Base-by-base conservation (phyloP, 495 filamentous ascomycete species). In the Podospora pseudocomata region DNA sequence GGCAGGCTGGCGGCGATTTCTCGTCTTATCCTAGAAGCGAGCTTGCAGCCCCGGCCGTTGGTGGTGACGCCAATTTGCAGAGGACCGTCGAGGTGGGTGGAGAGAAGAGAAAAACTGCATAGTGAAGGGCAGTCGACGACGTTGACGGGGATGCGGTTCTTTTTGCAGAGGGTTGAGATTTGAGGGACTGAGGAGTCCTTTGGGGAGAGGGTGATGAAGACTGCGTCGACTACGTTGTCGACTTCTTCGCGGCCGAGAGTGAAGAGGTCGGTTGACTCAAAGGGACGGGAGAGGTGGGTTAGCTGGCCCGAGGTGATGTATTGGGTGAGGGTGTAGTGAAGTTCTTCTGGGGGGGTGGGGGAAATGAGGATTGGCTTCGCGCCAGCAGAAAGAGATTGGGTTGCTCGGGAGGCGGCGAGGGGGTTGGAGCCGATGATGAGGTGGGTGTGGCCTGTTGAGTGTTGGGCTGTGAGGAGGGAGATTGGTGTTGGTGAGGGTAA, bases 61-160 rank as follows among this genome's bases (percentile, higher is more conserved):
- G 95, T 99, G 4, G 95, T 98, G 63, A 98, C 92, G 59, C 94
- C 95, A 69, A 99, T 90, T 73, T 99, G 95, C 32, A 99, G 82
- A 54, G 95, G 96, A 0, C 95, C 95, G 74, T 97, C 93, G 58
- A 87, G 87, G 75, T 97, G 89, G 5, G 91, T 93, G 30, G 93
- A 92, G 18, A 98, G 89, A 61, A 99, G 83, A 9, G 90, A 91
- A 76, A 99, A 98, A 13, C 92, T 90, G 78, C 92, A 97, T n/a
- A 97, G 87, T 53, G 86, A 83, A 0, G 94, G 93, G 1, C 92
- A 86, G 80, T 99, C 95, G 66, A 92, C 85, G 6, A 97, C 92
- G 78, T 99, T 99, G 72, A 98, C 84, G 7, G 96, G 94, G 66
- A 98, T 95, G 27, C 95, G 86, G 60, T 94, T 84, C 30, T 89